phyloP scores from a whole-genome alignment of 2,329 filamentous ascomycete species.

The Colletotrichum godetiae region DNA sequence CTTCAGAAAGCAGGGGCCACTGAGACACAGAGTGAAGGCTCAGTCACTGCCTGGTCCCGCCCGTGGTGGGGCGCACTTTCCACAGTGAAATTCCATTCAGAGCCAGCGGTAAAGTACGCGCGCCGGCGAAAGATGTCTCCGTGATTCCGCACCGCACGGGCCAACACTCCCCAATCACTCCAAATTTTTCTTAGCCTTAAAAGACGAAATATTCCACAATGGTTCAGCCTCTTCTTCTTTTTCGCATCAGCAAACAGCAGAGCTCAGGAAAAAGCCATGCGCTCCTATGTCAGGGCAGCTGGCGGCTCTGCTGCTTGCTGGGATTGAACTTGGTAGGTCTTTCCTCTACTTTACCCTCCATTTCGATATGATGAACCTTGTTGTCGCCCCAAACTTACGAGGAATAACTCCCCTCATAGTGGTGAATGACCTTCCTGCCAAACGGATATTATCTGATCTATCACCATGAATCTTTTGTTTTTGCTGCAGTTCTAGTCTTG shows the following conservation, averaged over 20 bases:
- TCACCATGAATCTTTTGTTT: constrained; percentile 8
- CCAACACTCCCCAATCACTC: constrained; percentile 31
- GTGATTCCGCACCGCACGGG: constrained; percentile 23
- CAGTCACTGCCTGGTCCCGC: background rate
- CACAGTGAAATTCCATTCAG: background rate
- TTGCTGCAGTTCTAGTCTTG: background rate
- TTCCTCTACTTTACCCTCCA: background rate
- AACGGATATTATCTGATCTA: constrained; percentile 63
- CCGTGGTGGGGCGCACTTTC: background rate
- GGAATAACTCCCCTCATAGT: constrained; percentile 58
- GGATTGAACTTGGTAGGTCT: constrained; percentile 35
- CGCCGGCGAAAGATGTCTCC: constrained; percentile 30
- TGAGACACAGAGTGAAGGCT: background rate
- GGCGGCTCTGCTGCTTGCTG: constrained; percentile 16
- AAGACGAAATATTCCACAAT: constrained; percentile 7
- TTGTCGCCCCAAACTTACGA: constrained; percentile 63
- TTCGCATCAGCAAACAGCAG: constrained; percentile 24
- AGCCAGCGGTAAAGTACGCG: background rate
- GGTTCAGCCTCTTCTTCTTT: background rate
- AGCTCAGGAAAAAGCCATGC: constrained; percentile 18
- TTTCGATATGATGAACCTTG: constrained; percentile 54
- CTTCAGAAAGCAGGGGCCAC: constrained; percentile 12
- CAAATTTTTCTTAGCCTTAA: constrained; percentile 26
- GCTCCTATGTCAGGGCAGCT: constrained; percentile 1
- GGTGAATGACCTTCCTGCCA: constrained; percentile 68